Conservation (phyloP, 495 filamentous ascomycete genomes). For the Podospora conica region DNA sequence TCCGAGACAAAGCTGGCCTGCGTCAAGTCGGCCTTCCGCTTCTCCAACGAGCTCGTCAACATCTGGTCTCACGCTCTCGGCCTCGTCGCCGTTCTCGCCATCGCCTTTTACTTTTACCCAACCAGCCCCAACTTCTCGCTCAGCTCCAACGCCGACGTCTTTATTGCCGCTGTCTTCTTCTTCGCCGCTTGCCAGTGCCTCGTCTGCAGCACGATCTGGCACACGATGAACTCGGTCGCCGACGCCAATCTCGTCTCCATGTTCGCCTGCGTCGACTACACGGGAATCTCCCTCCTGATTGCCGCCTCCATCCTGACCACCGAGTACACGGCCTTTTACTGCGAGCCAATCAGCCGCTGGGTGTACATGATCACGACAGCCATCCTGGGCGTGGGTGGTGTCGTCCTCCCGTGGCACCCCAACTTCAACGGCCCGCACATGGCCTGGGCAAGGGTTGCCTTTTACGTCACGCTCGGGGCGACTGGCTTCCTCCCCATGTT, state of each 20-base stretch:
- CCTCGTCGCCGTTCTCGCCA: slow-evolving; percentile 73
- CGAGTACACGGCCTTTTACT: slow-evolving; percentile 98
- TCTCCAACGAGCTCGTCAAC: slow-evolving; percentile 92
- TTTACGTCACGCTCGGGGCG: slow-evolving; percentile 82
- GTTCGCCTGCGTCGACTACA: slow-evolving; percentile 98
- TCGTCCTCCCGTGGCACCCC: slow-evolving; percentile 94
- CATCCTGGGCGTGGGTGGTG: slow-evolving; percentile 74
- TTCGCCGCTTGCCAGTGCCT: slow-evolving; percentile 95
- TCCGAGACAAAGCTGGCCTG: slow-evolving; percentile 81
- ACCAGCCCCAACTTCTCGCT: slow-evolving; percentile 74
- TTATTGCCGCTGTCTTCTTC: slow-evolving; percentile 91
- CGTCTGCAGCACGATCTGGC: slow-evolving; percentile 92
- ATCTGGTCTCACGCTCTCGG: slow-evolving; percentile 96
- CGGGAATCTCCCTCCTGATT: slow-evolving; percentile 92
- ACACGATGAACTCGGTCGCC: slow-evolving; percentile 95
- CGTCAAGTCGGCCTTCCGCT: slow-evolving; percentile 68
- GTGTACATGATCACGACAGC: slow-evolving; percentile 80
- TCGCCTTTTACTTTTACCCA: slow-evolving; percentile 97
- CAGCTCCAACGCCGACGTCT: slow-evolving; percentile 79
- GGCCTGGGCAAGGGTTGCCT: slow-evolving; percentile 84
- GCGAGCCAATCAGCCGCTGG: slow-evolving; percentile 83
- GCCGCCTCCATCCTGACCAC: slow-evolving; percentile 97
- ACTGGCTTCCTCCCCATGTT: slow-evolving; percentile 86
- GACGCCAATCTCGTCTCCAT: slow-evolving; percentile 84
- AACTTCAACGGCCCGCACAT: slow-evolving; percentile 90